These are phyloP conservation scores for Annulohypoxylon truncatum DNA, from an alignment of 2,329 filamentous ascomycete genomes.

Conservation along the genomic window DNA sequence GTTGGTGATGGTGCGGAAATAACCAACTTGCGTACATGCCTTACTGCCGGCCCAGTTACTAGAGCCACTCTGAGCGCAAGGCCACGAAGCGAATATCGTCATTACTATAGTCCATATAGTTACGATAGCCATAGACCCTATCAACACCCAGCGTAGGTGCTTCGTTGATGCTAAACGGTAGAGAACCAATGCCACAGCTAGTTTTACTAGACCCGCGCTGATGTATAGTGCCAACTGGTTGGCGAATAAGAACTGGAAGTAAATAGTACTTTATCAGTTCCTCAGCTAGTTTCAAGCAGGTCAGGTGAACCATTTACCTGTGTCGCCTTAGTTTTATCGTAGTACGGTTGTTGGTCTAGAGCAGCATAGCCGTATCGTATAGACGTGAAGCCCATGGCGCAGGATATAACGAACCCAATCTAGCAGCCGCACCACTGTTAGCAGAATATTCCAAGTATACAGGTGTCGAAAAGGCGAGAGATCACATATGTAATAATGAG, in stretches of 20 bases:
- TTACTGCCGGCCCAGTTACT: slow-evolving; percentile 48
- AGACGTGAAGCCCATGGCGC: slow-evolving; percentile 47
- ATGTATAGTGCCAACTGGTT: slow-evolving; percentile 50
- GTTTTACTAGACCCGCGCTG: slow-evolving; percentile 49
- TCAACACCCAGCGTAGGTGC: slow-evolving; percentile 41
- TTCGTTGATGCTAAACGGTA: slow-evolving; percentile 46
- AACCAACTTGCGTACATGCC: slow-evolving; percentile 46
- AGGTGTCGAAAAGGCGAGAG: background rate
- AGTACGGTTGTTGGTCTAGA: slow-evolving; percentile 42
- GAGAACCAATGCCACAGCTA: slow-evolving; percentile 51
- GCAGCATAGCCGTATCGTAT: slow-evolving; percentile 50
- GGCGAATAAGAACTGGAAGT: slow-evolving; percentile 46
- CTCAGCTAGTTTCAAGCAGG: background rate
- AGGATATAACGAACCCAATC: slow-evolving; percentile 46
- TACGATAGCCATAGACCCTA: slow-evolving; percentile 46
- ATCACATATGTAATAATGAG: slow-evolving; percentile 48
- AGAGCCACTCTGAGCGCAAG: slow-evolving; percentile 46
- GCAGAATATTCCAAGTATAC: background rate
- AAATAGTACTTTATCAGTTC: slow-evolving; percentile 17
- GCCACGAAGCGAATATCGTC: slow-evolving; percentile 48
- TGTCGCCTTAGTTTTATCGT: slow-evolving; percentile 35
- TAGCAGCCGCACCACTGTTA: slow-evolving; percentile 31
- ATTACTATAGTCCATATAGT: slow-evolving; percentile 49
- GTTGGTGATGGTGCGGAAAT: slow-evolving; percentile 51
- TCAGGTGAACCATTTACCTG: slow-evolving; percentile 29